phyloP scores from a whole-genome alignment of 768 basidiomycete species.

The Mrakia hoshinonis region DNA sequence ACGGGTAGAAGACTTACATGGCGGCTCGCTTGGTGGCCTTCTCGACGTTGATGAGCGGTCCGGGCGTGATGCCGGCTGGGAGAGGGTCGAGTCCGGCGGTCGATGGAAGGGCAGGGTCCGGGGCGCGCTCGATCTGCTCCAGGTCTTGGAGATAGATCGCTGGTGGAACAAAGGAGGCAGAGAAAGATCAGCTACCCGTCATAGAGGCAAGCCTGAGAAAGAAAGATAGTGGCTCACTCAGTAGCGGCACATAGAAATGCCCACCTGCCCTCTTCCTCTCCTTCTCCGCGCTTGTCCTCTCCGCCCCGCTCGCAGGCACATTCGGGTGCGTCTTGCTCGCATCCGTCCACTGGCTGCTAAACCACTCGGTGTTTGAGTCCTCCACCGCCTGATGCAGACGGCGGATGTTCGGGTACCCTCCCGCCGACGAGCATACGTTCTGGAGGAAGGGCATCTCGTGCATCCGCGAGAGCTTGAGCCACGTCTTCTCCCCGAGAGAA shows the following conservation, averaged over 20 bases:
- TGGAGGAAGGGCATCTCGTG: conserved; percentile 66
- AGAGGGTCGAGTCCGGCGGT: not conserved
- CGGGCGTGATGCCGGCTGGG: not conserved
- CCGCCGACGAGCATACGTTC: conserved; percentile 53
- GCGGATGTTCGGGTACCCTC: conserved; percentile 69
- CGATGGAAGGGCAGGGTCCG: not conserved
- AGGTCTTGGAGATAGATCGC: conserved; percentile 26
- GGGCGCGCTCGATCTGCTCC: not conserved
- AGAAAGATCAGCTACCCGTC: not conserved
- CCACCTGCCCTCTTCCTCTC: not conserved
- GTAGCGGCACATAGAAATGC: conserved; percentile 16
- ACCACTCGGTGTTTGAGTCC: not conserved
- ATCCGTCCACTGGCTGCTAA: not conserved
- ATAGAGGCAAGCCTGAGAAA: not conserved
- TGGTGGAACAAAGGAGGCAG: not conserved
- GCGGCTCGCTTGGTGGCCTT: conserved; percentile 18
- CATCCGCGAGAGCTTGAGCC: conserved; percentile 58
- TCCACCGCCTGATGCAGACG: conserved; percentile 40
- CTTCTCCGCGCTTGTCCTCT: not conserved
- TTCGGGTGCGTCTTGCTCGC: not conserved
- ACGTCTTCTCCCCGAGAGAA: conserved; percentile 51
- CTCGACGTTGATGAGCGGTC: conserved; percentile 20
- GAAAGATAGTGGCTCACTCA: not conserved
- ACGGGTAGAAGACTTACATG: conserved; percentile 8
- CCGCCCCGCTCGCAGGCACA: not conserved